A percentile compares a stretch with the other conserved stretches of the same genome.
These are phyloP conservation scores for Hypoxylon sp. DNA, from an alignment of 2,329 filamentous ascomycete genomes.

Conservation along the genomic window DNA sequence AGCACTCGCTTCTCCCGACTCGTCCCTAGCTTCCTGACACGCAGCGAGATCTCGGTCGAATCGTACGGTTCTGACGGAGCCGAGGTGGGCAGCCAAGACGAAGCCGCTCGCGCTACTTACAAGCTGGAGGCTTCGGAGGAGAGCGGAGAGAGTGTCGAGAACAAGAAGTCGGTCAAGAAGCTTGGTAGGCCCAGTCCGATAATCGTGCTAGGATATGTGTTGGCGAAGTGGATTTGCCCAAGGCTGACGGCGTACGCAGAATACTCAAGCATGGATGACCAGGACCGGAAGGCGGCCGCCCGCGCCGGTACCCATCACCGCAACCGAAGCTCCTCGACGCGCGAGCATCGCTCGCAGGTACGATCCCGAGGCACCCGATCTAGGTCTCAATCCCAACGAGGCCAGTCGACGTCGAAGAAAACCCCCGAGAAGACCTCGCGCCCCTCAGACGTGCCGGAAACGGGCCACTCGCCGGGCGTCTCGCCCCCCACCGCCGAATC, in stretches of 20 bases:
- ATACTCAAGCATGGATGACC: constrained; percentile 34
- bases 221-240: background rate
- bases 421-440: constrained; percentile 3
- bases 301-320: background rate
- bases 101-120: constrained; percentile 26
- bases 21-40: constrained; percentile 30
- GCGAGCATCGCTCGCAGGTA: background rate
- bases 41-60: constrained; percentile 44
- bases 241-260: constrained; percentile 29
- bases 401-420: constrained; percentile 8
- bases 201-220: background rate
- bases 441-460: too few relatives aligned
- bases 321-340: background rate
- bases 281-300: constrained; percentile 2
- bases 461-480: constrained; percentile 17
- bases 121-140: constrained; percentile 29
- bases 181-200: constrained; percentile 34
- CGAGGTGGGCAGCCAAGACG: constrained; percentile 1
- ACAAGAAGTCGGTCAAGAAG: constrained; percentile 14
- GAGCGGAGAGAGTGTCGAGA: constrained; percentile 2
- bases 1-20: constrained; percentile 30
- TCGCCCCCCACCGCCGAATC: constrained; percentile 26
- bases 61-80: constrained; percentile 37
- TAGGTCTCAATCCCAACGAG: background rate
- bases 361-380: background rate